A percentile compares a stretch with the other conserved stretches of the same genome.
Conservation (phyloP, 148 eudicot species). For the Suaeda aralocaspica region DNA sequence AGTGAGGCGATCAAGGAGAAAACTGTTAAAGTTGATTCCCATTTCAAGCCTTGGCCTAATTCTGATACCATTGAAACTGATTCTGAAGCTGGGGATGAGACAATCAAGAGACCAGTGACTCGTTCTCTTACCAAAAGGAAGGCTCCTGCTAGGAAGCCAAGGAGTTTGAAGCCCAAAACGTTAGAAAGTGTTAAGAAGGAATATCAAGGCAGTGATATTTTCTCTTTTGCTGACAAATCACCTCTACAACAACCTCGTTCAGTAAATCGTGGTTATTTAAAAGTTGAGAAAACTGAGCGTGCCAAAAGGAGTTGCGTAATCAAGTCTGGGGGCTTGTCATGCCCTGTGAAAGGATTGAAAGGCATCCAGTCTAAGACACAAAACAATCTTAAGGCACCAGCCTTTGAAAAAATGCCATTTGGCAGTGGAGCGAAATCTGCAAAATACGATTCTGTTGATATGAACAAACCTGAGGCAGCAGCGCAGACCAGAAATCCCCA, state of each 20-base stretch:
- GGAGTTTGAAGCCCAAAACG: conserved; percentile 29
- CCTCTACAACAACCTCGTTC: conserved; percentile 26
- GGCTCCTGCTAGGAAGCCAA: conserved; percentile 31
- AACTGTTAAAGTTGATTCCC: conserved; percentile 26
- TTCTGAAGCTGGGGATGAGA: conserved; percentile 45
- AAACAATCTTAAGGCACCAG: conserved; percentile 24
- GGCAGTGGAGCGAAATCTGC: conserved; percentile 18
- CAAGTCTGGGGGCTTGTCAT: conserved; percentile 26
- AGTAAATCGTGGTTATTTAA: conserved; percentile 26
- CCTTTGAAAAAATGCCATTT: conserved; percentile 27
- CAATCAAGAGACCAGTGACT: conserved; percentile 49
- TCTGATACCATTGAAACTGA: conserved; percentile 83
- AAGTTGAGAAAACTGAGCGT: conserved; percentile 28
- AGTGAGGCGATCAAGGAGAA: conserved; percentile 29
- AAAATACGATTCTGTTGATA: conserved; percentile 22
- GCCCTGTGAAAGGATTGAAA: conserved; percentile 21
- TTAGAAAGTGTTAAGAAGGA: conserved; percentile 25
- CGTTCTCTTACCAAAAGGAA: conserved; percentile 47
- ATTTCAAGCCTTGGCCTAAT: conserved; percentile 36
- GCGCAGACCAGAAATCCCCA: conserved; percentile 15
- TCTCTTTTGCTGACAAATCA: conserved; percentile 41
- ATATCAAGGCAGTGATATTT: conserved; percentile 26
- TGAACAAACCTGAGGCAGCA: conserved; percentile 27
- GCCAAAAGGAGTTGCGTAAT: conserved; percentile 33
- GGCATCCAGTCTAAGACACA: conserved; percentile 24